Conservation (phyloP, 2,329 filamentous ascomycete species). For the Arthrinium puccinioides region DNA sequence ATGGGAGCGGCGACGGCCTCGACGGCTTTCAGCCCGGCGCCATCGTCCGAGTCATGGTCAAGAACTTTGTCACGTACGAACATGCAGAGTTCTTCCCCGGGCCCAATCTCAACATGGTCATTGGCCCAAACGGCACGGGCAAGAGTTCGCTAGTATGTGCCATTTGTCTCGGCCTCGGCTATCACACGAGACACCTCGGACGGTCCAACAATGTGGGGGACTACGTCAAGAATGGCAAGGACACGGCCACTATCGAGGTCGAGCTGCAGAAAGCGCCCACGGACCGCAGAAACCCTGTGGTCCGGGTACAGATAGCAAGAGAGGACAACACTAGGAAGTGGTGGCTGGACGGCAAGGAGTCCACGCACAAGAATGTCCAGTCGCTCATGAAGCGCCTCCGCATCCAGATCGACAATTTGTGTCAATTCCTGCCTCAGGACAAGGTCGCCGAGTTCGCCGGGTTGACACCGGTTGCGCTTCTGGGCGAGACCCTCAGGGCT, state of each 20-base stretch:
- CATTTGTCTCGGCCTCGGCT: slow-evolving; percentile 88
- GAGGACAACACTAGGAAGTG: slow-evolving; percentile 80
- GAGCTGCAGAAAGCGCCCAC: slow-evolving; percentile 65
- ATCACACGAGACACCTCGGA: slow-evolving; percentile 72
- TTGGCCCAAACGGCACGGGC: slow-evolving; percentile 96
- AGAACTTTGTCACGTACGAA: slow-evolving; percentile 92
- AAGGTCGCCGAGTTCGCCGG: slow-evolving; percentile 90
- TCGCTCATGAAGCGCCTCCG: slow-evolving; percentile 62
- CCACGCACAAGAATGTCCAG: slow-evolving; percentile 57
- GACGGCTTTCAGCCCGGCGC: slow-evolving; percentile 62
- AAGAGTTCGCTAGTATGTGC: slow-evolving; percentile 97
- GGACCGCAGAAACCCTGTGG: slow-evolving; percentile 59
- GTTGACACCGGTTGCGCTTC: slow-evolving; percentile 71
- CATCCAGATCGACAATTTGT: slow-evolving; percentile 96
- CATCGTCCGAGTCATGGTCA: slow-evolving; percentile 78
- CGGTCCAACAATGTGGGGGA: slow-evolving; percentile 79
- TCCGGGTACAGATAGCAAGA: slow-evolving; percentile 69
- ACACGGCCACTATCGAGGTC: slow-evolving; percentile 78
- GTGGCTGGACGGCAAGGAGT: slow-evolving; percentile 62
- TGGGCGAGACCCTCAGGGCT: slow-evolving; percentile 81
- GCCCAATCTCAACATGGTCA: slow-evolving; percentile 94
- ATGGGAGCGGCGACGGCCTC: neutral
- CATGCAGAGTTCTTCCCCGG: slow-evolving; percentile 86
- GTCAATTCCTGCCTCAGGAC: slow-evolving; percentile 94
- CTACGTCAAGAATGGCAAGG: slow-evolving; percentile 85